Evolutionary conservation across 75 land plant species (phyloP).

Genomic region (Pinus tabuliformis): DNA sequence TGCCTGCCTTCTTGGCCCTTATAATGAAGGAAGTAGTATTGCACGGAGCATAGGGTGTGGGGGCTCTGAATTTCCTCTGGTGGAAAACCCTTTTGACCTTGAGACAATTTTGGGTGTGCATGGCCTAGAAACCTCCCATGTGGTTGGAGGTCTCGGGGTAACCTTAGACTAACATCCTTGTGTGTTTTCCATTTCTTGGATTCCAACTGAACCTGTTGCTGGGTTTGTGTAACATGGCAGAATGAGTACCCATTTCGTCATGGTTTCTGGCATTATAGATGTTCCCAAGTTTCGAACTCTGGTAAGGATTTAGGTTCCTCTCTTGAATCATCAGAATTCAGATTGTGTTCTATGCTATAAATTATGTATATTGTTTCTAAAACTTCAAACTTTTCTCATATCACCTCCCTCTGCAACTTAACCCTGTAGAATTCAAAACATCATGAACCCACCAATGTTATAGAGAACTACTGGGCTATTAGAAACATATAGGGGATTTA

Average conservation of each 20-base stretch:
- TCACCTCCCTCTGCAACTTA: no score
- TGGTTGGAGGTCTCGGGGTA: conserved; percentile 3
- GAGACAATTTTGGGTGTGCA: conserved; percentile 66
- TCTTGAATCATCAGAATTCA: no score
- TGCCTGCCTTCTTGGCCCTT: conserved; percentile 80
- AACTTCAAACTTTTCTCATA: no score
- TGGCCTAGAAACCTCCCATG: conserved; percentile 25
- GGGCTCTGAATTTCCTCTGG: conserved; percentile 47
- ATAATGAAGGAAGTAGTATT: conserved; percentile 87
- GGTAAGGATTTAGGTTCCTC: no score
- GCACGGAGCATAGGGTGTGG: conserved; percentile 78
- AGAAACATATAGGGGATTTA: no score
- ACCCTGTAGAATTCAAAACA: no score
- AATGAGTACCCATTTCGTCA: not conserved
- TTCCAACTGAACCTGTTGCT: not conserved
- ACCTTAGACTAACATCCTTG: not conserved
- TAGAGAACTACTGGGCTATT: no score
- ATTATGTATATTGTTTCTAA: no score
- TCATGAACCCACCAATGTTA: no score
- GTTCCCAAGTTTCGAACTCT: no score
- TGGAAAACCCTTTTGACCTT: conserved; percentile 63
- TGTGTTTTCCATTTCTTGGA: not conserved
- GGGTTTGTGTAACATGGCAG: not conserved
- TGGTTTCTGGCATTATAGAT: not conserved
- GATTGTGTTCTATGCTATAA: no score